These are phyloP conservation scores for Aspergillus neotritici DNA, from an alignment of 2,329 filamentous ascomycete genomes.

Conservation along the genomic window DNA sequence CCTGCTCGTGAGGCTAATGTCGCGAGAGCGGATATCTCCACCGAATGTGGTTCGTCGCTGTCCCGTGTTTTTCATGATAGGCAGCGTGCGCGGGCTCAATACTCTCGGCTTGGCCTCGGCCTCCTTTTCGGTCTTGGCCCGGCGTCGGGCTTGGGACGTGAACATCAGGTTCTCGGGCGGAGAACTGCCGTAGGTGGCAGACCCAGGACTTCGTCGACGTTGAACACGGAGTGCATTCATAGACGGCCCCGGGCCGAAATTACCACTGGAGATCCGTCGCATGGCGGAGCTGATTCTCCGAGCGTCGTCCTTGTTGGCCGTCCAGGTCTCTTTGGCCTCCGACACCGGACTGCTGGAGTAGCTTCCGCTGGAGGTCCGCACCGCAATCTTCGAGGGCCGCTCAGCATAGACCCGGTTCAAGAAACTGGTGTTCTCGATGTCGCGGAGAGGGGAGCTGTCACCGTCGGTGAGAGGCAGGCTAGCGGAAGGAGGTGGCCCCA, in stretches of 20 bases:
- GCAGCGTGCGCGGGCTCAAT: slow-evolving; percentile 55
- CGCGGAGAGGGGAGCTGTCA: slow-evolving; percentile 50
- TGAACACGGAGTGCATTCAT: slow-evolving; percentile 41
- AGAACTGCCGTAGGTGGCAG: slow-evolving; percentile 46
- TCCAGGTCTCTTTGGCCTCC: slow-evolving; percentile 47
- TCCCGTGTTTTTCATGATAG: slow-evolving; percentile 51
- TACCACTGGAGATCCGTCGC: slow-evolving; percentile 47
- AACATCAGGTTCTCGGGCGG: slow-evolving; percentile 57
- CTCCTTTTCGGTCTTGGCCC: slow-evolving; percentile 59
- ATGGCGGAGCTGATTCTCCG: slow-evolving; percentile 53
- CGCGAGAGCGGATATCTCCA: slow-evolving; percentile 36
- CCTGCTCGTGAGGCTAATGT: slow-evolving; percentile 33
- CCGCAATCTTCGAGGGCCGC: slow-evolving; percentile 34
- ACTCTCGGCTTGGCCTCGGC: slow-evolving; percentile 52
- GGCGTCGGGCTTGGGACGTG: slow-evolving; percentile 61
- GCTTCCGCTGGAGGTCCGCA: slow-evolving; percentile 36
- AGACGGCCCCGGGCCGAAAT: slow-evolving; percentile 35
- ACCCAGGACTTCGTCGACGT: slow-evolving; percentile 53
- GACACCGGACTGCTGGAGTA: slow-evolving; percentile 35
- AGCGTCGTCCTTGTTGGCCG: slow-evolving; percentile 46
- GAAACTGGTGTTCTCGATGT: slow-evolving; percentile 47
- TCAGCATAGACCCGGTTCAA: slow-evolving; percentile 44
- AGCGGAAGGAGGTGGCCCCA: slow-evolving; percentile 54
- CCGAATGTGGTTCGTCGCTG: slow-evolving; percentile 40
- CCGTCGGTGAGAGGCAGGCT: slow-evolving; percentile 56